Evolutionary conservation across 2,329 filamentous ascomycete species (phyloP), one percentile per base, ranked within the genome.

Genomic region (Dactylellina parvicollis): DNA sequence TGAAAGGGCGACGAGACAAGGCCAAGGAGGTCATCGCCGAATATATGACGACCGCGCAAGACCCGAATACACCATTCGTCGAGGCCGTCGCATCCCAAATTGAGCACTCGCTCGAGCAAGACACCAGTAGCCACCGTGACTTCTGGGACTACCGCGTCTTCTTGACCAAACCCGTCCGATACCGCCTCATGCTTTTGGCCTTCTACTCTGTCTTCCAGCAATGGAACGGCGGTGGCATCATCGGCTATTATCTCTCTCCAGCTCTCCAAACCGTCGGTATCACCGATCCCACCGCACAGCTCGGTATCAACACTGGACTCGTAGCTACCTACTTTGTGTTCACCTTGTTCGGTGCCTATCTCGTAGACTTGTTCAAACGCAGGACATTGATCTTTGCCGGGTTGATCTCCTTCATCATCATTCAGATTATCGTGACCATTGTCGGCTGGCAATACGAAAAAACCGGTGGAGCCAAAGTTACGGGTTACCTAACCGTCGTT

Each of bases 131-230:
- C 0, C 80, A 80, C 75, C 78, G 78, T 30, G 78, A 79, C 7
- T 80, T 80, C 56, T 84, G 82, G 80, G 82, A 84, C 70, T 84
- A 81, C 75, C 80, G 82, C 4, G 81, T 82, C 38, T 84, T 84
- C 76, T 81, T 84, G 76, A 83, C 81, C 12, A 82, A 80, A 75
- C 75, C 79, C 0, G 83, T 82, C 10, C 78, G 81, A 38, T 84
- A 81, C 74, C 80, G 83, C 22, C 78, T 84, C 2, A 62, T 84
- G 0, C 81, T 84, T 8, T 76, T 84, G 12, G 75, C 82, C 16
- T 76, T 84, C 7, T 84, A 84, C 75, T 83, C 81, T 1, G 65
- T 82, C 49, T 83, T 83, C 76, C 82, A 83, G 73, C 81, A 82
- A 60, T 83, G 83, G 82, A 83, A 82, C 52, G 82, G 82, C 8